Evolutionary conservation across 345 rosid genomes (phyloP).

Genomic region (Eucalyptus regnans): DNA sequence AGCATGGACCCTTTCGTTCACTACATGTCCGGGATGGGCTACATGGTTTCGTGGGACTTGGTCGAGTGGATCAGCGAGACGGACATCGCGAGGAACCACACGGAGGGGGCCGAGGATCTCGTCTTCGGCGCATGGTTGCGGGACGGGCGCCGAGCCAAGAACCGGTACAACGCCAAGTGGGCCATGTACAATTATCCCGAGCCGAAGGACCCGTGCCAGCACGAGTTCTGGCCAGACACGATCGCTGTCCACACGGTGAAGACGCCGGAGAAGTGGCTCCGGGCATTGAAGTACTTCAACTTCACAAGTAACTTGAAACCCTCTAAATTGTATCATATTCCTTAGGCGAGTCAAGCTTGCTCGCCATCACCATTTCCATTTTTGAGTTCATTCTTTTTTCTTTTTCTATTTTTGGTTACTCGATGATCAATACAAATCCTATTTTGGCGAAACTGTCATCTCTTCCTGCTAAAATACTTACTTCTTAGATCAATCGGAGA

Average conservation of each 20-base stretch:
- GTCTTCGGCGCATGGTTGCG: constrained; percentile 68
- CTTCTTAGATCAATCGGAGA: neutral
- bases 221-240: constrained; percentile 74
- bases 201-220: constrained; percentile 49
- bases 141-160: constrained; percentile 51
- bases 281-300: constrained; percentile 54
- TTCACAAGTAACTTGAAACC: constrained; percentile 62
- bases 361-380: neutral
- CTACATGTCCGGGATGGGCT: constrained; percentile 96
- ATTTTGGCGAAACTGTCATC: neutral
- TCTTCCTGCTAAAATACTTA: neutral
- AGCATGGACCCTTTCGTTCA: constrained; percentile 86
- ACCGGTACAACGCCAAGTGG: constrained; percentile 78
- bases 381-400: neutral
- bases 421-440: neutral
- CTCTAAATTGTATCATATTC: constrained; percentile 75
- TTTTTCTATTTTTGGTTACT: neutral
- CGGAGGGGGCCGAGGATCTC: constrained; percentile 70
- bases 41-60: constrained; percentile 77
- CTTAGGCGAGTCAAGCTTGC: neutral
- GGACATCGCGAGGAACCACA: constrained; percentile 51
- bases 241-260: constrained; percentile 71
- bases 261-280: constrained; percentile 74
- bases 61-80: constrained; percentile 75
- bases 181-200: constrained; percentile 71